phyloP scores from a whole-genome alignment of 2,329 filamentous ascomycete genomes.

The Ambrosiella xylebori region DNA sequence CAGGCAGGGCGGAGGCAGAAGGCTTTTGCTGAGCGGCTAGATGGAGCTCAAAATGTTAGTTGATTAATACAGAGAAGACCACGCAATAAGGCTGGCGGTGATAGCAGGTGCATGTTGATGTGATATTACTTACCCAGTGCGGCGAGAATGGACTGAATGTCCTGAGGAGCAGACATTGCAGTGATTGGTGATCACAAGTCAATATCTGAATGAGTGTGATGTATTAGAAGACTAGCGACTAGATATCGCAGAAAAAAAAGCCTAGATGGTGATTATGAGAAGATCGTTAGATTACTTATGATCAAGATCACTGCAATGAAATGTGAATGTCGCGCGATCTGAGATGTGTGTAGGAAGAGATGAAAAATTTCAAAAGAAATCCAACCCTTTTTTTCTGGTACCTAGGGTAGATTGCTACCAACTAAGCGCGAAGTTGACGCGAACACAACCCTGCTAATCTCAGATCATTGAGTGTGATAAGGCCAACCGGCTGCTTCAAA shows the following conservation, averaged over 20 bases:
- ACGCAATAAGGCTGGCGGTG: not conserved
- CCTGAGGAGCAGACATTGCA: conserved; percentile 17
- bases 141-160: conserved; percentile 31
- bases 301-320: not conserved
- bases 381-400: conserved; percentile 1
- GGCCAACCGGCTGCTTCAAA: not conserved
- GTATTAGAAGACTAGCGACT: not conserved
- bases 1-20: conserved; percentile 1
- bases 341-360: conserved; percentile 1
- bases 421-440: not conserved
- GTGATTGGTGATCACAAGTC: not conserved
- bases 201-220: not conserved
- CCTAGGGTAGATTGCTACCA: not conserved
- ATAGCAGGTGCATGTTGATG: not conserved
- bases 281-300: not conserved
- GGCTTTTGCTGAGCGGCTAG: conserved; percentile 11
- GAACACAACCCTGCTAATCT: not conserved
- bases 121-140: conserved; percentile 27
- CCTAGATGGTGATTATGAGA: not conserved
- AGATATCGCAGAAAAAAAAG: not conserved
- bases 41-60: not conserved
- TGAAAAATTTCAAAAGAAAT: not conserved
- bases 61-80: not conserved
- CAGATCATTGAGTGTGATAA: not conserved
- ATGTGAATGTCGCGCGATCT: conserved; percentile 1